Evolutionary conservation across 2,329 filamentous ascomycete species (phyloP), one percentile per base, ranked within the genome.

Genomic region (Aspergillus japonicus): DNA sequence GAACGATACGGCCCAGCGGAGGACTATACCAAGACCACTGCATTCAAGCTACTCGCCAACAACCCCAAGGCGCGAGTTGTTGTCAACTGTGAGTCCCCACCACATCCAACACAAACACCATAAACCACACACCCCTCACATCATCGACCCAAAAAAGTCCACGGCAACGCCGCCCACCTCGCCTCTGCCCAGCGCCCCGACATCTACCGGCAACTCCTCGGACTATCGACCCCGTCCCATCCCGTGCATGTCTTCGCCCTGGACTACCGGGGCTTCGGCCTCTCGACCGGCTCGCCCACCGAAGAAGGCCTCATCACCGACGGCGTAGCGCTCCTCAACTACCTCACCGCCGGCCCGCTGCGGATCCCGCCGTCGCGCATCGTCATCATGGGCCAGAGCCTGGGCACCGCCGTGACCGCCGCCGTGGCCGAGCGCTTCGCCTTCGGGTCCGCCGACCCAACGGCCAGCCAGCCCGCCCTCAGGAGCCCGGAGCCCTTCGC

Each of bases 221-320:
- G 89, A 55, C 86, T 88, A 2, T 89, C 89, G 2, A 84, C 83
- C 0, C 87, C 81, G 0, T 81, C 84, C 58, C 85, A 76, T 52
- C 78, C 78, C 1, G 69, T 92, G 57, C 93, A 97, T 71, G 85
- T 96, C 49, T 81, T 97, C n/a, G 86, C 91, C 44, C 87, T 96
- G 68, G 92, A 96, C 79, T 97, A 97, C 76, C 89, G 93, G 19
- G 93, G 93, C 6, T 97, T 91, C 67, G 93, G 92, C 0, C 83
- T 85, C 44, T 95, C 90, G 8, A 91, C 88, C 0, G 92, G 94
- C n/a, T 78, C 77, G 4, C 94, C 94, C 0, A 89, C 87, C 0
- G 94, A 98, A 77, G 78, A 83, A 39, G 94, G 94, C 0, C 78
- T 98, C 7, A 90, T 96, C 57, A 85, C 85, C 4, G 94, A 98